Percentiles rank a stretch among this genome's conserved stretches.
phyloP scores from a whole-genome alignment of 2,329 filamentous ascomycete species.

The Thielaviopsis populi region DNA sequence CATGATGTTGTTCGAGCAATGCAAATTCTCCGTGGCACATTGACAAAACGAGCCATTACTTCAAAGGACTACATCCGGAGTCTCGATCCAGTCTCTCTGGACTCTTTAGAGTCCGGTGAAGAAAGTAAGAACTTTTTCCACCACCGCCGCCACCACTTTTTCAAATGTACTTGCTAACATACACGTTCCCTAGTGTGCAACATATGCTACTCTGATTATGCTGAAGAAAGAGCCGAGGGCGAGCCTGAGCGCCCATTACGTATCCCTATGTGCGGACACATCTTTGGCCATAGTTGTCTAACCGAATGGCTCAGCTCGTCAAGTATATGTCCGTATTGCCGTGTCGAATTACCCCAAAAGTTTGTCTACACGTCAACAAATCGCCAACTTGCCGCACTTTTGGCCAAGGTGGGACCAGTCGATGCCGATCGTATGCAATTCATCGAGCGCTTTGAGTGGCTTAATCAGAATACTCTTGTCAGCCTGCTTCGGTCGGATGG shows the following conservation, averaged over 20 bases:
- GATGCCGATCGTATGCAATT: not conserved
- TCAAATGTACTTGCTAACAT: not conserved
- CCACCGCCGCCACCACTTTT: not conserved
- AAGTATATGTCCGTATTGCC: constrained; percentile 49
- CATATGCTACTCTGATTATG: constrained; percentile 51
- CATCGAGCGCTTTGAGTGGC: constrained; percentile 13
- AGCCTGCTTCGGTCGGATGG: not conserved
- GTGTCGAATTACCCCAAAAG: constrained; percentile 43
- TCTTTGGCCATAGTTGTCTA: constrained; percentile 50
- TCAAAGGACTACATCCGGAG: constrained; percentile 33
- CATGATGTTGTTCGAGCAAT: constrained; percentile 11
- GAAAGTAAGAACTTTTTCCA: constrained; percentile 13
- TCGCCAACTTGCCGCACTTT: constrained; percentile 2
- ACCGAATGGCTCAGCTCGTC: constrained; percentile 50
- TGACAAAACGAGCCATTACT: constrained; percentile 32
- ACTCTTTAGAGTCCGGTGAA: constrained; percentile 27
- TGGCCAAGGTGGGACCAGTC: constrained; percentile 10
- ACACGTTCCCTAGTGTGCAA: constrained; percentile 33
- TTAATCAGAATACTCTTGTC: constrained; percentile 4
- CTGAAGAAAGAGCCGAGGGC: constrained; percentile 41
- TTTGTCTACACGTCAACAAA: constrained; percentile 11
- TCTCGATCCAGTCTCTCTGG: constrained; percentile 32
- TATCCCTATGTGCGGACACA: constrained; percentile 46
- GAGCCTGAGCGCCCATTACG: constrained; percentile 41
- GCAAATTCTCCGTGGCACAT: constrained; percentile 33